phyloP scores from a whole-genome alignment of 2,329 filamentous ascomycete species.

The Microsporum ferrugineum region DNA sequence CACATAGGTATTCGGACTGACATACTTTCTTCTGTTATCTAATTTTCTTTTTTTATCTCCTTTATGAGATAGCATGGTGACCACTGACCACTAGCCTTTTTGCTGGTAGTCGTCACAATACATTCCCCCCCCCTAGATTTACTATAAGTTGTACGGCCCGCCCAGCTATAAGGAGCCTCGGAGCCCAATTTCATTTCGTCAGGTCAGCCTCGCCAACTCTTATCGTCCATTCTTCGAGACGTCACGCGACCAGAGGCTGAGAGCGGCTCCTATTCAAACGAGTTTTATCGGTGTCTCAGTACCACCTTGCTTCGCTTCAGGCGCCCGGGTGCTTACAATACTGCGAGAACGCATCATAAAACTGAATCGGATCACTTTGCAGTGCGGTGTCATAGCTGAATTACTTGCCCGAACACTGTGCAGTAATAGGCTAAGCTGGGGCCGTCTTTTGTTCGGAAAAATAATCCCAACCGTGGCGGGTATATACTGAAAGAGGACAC shows the following conservation, averaged over 20 bases:
- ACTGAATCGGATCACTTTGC: neutral
- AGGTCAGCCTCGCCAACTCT: neutral
- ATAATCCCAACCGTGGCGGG: neutral
- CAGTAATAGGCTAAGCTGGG: neutral
- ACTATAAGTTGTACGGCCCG: neutral
- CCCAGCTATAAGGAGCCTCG: neutral
- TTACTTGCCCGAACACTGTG: neutral
- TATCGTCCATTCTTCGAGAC: neutral
- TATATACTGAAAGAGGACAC: neutral
- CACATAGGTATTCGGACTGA: neutral
- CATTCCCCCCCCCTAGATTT: neutral
- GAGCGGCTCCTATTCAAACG: neutral
- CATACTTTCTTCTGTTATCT: neutral
- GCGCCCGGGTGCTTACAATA: neutral
- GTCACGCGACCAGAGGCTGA: conserved; percentile 2
- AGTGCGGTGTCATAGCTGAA: neutral
- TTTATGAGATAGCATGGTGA: neutral
- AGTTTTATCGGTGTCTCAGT: neutral
- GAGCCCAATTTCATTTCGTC: neutral
- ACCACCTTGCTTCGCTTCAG: neutral
- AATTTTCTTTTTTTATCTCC: neutral
- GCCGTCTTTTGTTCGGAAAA: neutral
- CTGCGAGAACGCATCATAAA: neutral
- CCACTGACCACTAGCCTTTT: neutral
- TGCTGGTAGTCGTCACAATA: neutral